Base-by-base conservation (phyloP, 23 red algal genomes). In the Agarophyton chilense region DNA sequence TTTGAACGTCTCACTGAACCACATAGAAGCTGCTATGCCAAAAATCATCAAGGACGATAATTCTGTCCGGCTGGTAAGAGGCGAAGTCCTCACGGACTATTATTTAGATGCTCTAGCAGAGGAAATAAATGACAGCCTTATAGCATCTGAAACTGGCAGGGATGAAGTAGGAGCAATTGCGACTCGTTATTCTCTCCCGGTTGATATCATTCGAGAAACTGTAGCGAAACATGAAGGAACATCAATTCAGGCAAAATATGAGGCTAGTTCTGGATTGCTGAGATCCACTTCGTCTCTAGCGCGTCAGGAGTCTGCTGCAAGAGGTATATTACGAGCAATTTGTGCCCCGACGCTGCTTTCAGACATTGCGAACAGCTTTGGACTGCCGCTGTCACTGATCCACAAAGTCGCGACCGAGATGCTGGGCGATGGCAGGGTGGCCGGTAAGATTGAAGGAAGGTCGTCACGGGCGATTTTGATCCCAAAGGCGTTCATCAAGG, bases 161-260 rank as follows among this genome's bases (percentile, higher is more conserved):
- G 81, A 93, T 45, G 77, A 82, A 28, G 44, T 91, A 19, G 88
- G 76, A n/a, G 56, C 76, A 18, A 75, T 91, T 52, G 88, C 88
- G 4, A 65, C 75, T 49, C 75, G 88, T 14, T 74, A 82, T 44
- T 54, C 76, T 38, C 88, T 91, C 0, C 88, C 88, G n/a, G 88
- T 91, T 26, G 74, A 68, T 45, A 42, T 91, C n/a, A 58, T 91
- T 40, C 75, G 88, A 16, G 88, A 91, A 50, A 53, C 36, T 25
- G 47, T 91, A 21, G 35, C 26, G 10, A 70, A 38, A 26, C 88
- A 91, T 47, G 34, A 70, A 52, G 88, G 77, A 39, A 19, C 71
- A 6, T 25, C 44, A 14, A 81, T 91, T 57, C n/a, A 61, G 51
- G 74, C 88, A 39, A 82, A 50, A 33, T 81, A 79, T 41, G 88